Base-by-base conservation (phyloP, 148 eudicot genomes). In the Cornus florida region DNA sequence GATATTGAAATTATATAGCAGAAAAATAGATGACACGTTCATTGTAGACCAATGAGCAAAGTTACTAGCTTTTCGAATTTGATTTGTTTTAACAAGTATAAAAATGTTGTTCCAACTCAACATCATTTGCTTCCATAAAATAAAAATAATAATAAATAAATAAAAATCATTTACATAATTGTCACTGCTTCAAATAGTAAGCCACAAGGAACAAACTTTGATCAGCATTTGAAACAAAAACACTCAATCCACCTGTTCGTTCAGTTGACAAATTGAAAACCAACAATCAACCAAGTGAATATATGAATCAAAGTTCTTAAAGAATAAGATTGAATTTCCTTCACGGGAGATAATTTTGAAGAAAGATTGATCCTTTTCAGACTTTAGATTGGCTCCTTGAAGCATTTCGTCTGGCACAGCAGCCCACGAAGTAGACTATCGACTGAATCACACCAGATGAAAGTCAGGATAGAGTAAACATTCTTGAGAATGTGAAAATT, bases 371-470 rank as follows among this genome's bases (percentile, higher is more conserved):
- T 79, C 67, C 72, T 4, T 70, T 20, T 87, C 83, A 91, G 79
- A 53, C 86, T 87, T 93, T 35, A 28, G 90, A 86, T 73, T 57
- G 76, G 79, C 83, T 80, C 41, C 84, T 79, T 31, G 83, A 87
- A 73, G 97, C 97, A 84, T 91, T 89, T 68, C 89, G 84, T 85
- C 97, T 84, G 4, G 96, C 98, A 77, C 97, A 92, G 82, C 98
- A 94, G 71, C 98, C 98, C 71, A 94, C 97, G 57, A 92, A 90
- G 91, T 94, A 94, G 77, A 94, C 82, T 71, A 90, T 80, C 16
- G 94, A 89, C 98, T 94, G 85, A 35, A 71, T 20, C n/a, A 68
- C 4, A 50, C 71, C 5, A 74, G 50, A 14, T 17, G 19, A 32
- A 32, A n/a, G 23, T 24, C 38, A 19, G 62, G 62, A 78, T 6